phyloP scores from a whole-genome alignment of 768 basidiomycete species.

The Dentipellis sp. region DNA sequence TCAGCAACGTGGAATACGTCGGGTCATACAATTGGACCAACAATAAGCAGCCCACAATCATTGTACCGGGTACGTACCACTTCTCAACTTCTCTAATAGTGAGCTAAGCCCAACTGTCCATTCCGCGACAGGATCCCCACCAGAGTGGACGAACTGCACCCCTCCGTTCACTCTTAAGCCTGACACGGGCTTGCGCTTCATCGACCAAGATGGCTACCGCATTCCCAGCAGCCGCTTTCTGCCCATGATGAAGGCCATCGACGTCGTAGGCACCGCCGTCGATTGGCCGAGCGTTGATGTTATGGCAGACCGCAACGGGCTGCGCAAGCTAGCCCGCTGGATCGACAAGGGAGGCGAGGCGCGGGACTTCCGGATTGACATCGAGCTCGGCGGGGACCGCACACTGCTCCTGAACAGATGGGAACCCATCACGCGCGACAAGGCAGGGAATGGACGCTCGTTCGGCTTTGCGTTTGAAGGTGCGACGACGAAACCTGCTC shows the following conservation, averaged over 20 bases:
- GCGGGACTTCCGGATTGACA: constrained; percentile 61
- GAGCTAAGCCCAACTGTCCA: constrained; percentile 24
- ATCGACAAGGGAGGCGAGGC: constrained; percentile 24
- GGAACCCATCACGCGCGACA: constrained; percentile 33
- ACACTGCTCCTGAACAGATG: constrained; percentile 54
- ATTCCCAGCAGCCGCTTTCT: constrained; percentile 31
- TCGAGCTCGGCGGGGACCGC: constrained; percentile 48
- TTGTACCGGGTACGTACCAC: constrained; percentile 26
- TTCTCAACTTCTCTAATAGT: constrained; percentile 48
- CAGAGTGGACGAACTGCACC: constrained; percentile 38
- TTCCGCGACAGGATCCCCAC: constrained; percentile 52
- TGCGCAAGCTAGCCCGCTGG: constrained; percentile 59
- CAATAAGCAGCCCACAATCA: constrained; percentile 14
- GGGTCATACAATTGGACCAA: constrained; percentile 21
- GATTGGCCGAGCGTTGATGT: constrained; percentile 32
- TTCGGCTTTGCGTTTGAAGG: constrained; percentile 60
- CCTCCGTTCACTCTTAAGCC: constrained; percentile 44
- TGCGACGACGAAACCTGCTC: constrained; percentile 36
- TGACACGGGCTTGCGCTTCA: constrained; percentile 39
- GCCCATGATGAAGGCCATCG: constrained; percentile 54
- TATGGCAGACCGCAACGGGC: constrained; percentile 57
- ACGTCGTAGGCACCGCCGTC: constrained; percentile 25
- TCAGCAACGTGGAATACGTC: constrained; percentile 15
- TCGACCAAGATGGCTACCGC: constrained; percentile 53
- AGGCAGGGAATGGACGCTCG: constrained; percentile 25